Conservation (phyloP, 108 stramenopile species). For the Aureococcus anophagefferens region DNA sequence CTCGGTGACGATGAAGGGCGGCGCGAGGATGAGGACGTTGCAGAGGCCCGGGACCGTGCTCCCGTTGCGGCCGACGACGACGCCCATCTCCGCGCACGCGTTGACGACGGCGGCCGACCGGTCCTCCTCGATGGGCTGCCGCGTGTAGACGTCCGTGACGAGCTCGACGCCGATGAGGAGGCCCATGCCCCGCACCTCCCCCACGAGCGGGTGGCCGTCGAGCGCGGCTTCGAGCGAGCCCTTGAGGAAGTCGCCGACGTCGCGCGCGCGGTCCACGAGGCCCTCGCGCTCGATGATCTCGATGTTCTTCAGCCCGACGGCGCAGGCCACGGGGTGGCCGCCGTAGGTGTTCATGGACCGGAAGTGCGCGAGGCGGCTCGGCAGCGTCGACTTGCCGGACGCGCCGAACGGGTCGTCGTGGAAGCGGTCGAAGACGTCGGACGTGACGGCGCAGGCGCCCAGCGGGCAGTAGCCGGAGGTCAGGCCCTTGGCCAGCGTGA, state of each 20-base stretch:
- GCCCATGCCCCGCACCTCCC: slow-evolving; percentile 38
- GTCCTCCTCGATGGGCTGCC: neutral
- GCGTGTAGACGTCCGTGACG: neutral
- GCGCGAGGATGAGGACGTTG: neutral
- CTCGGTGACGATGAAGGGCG: neutral
- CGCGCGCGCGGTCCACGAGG: slow-evolving; percentile 17
- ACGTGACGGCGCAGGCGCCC: slow-evolving; percentile 5
- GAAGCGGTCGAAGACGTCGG: neutral
- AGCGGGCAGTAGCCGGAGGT: slow-evolving; percentile 40
- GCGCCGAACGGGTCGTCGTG: no score
- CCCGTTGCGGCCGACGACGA: neutral
- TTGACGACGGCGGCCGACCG: neutral
- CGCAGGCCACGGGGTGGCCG: slow-evolving; percentile 33
- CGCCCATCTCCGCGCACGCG: neutral
- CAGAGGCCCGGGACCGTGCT: neutral
- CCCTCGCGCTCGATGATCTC: slow-evolving; percentile 19
- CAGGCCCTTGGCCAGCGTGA: slow-evolving; percentile 51
- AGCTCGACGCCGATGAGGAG: slow-evolving; percentile 22
- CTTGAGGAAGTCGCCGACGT: slow-evolving; percentile 17
- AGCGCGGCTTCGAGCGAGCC: neutral
- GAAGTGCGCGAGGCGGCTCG: neutral
- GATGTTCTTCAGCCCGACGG: slow-evolving; percentile 19
- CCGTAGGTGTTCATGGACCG: slow-evolving; percentile 35
- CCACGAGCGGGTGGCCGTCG: slow-evolving; percentile 7
- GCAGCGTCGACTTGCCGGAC: neutral